Base-by-base conservation (phyloP, 805 yeast species). In the Zygotorulaspora chibaensis region DNA sequence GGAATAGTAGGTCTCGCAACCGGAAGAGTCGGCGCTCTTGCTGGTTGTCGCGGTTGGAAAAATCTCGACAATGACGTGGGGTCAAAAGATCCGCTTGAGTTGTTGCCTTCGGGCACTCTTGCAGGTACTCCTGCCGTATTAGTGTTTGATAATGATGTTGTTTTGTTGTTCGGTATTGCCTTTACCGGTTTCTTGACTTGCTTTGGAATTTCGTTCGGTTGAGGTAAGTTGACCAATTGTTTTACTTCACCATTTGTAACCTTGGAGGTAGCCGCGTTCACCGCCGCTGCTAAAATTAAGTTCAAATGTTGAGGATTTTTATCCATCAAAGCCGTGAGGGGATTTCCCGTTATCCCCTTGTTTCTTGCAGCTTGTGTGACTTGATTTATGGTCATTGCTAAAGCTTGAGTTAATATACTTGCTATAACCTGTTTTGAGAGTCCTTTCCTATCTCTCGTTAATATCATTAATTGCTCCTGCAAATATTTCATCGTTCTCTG, bases 321-420 rank as follows among this genome's bases (percentile, higher is more conserved):
- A 46, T 86, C 91, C 57, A 85, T 87, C 58, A 84, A 73, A 27
- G 87, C 84, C 11, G 85, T 80, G 50, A 86, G 69, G 3, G 93
- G 90, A 56, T 85, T 84, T 16, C 88, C 87, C 1, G 81, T 80
- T 48, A 86, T 82, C 13, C 93, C 90, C 30, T 84, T 87, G 55
- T 81, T 82, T 56, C 89, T 87, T 0, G 96, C 96, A 7, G 90
- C 90, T 54, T 83, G 90, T 47, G 85, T 84, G 8, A 86, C 91
- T 62, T 86, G 93, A 9, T 95, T 91, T 51, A 90, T 88, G 0
- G 96, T 91, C 71, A 90, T 85, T 2, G 96, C 96, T 54, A 90
- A 73, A 1, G 96, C 96, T 56, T 86, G 89, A 8, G 96, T 90
- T 55, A 90, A 72, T 44, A 89, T 80, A 48, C 81, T 86, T 0